Conservation (phyloP, 257 asterid genomes). For the Primulina tabacum region DNA sequence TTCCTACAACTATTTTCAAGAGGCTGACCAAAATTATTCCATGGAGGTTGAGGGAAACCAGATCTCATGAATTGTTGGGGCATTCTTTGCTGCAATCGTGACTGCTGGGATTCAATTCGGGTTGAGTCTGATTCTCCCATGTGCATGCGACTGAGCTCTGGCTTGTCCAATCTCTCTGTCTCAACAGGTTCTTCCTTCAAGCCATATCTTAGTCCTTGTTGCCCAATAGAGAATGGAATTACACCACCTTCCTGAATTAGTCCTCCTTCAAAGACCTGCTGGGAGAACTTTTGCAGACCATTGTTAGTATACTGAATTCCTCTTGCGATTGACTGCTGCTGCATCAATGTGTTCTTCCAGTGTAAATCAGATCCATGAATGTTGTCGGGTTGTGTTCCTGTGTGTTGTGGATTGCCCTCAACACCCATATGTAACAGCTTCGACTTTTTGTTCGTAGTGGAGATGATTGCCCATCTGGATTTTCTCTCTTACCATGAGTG, state of each 20-base stretch:
- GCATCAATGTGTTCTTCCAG: conserved; percentile 73
- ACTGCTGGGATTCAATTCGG: conserved; percentile 60
- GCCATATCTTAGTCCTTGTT: conserved; percentile 73
- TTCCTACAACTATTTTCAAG: conserved; percentile 66
- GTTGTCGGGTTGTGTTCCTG: conserved; percentile 58
- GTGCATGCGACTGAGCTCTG: conserved; percentile 49
- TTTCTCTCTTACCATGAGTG: conserved; percentile 66
- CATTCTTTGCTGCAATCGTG: conserved; percentile 70
- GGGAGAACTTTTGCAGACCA: conserved; percentile 67
- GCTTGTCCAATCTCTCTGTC: conserved; percentile 64
- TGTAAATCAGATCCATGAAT: conserved; percentile 68
- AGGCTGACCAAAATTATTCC: conserved; percentile 75
- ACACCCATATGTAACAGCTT: conserved; percentile 43
- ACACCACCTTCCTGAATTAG: conserved; percentile 62
- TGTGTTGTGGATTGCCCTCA: conserved; percentile 59
- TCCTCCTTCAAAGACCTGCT: conserved; percentile 66
- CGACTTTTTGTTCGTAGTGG: conserved; percentile 66
- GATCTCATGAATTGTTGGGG: conserved; percentile 64
- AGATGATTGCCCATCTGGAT: conserved; percentile 70
- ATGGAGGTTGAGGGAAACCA: conserved; percentile 61
- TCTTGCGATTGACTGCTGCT: conserved; percentile 58
- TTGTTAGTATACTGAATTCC: conserved; percentile 57
- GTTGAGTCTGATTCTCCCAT: conserved; percentile 50
- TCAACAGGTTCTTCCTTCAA: conserved; percentile 91
- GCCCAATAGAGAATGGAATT: conserved; percentile 58